Evolutionary conservation across 2,329 filamentous ascomycete genomes (phyloP).

Genomic region (Aspergillus sp.): DNA sequence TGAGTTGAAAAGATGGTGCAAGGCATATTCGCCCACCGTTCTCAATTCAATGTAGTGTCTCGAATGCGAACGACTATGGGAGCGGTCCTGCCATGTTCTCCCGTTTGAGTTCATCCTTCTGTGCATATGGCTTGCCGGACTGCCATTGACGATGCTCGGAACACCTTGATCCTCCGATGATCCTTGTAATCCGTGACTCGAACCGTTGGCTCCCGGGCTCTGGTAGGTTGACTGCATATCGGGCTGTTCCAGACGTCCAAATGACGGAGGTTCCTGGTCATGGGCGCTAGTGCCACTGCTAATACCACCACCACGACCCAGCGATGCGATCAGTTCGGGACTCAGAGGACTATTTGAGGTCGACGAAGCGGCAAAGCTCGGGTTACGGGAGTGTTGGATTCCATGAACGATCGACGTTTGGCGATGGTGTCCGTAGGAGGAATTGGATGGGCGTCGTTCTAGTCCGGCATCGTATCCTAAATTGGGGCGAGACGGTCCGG

Average conservation of each 20-base stretch:
- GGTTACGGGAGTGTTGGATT: constrained; percentile 81
- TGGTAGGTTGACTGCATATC: constrained; percentile 23
- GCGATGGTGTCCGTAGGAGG: constrained; percentile 78
- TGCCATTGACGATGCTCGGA: constrained; percentile 19
- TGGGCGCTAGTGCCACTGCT: constrained; percentile 28
- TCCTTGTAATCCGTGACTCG: constrained; percentile 5
- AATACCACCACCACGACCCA: constrained; percentile 42
- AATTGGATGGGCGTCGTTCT: constrained; percentile 40
- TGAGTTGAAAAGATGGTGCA: constrained; percentile 93
- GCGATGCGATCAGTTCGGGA: constrained; percentile 73
- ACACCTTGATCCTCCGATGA: constrained; percentile 32
- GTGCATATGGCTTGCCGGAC: constrained; percentile 23
- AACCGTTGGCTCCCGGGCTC: constrained; percentile 37
- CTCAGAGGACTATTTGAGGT: constrained; percentile 74
- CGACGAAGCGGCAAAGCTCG: constrained; percentile 62
- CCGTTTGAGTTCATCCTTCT: constrained; percentile 51
- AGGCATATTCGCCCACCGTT: constrained; percentile 94
- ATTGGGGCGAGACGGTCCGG: constrained; percentile 23
- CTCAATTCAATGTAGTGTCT: constrained; percentile 69
- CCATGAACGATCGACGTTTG: constrained; percentile 97
- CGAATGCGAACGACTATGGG: constrained; percentile 70
- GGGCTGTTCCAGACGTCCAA: constrained; percentile 26
- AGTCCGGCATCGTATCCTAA: constrained; percentile 31
- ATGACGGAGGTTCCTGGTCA: constrained; percentile 40
- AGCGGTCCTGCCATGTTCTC: constrained; percentile 63